phyloP scores from a whole-genome alignment of 257 asterid species.

The Solanum chiquidenum region DNA sequence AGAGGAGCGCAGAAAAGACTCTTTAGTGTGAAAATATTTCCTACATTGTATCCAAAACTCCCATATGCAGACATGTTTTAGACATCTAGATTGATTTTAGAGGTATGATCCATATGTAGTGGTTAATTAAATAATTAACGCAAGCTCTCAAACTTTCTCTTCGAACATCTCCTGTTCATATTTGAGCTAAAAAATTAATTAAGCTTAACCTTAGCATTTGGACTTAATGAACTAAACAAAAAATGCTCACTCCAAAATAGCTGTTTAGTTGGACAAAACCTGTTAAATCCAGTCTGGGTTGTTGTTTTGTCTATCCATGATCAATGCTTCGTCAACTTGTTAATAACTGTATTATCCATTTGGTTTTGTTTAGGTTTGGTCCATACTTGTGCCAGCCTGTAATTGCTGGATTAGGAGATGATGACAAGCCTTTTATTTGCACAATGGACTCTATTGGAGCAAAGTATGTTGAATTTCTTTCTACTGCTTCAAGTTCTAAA shows the following conservation, averaged over 20 bases:
- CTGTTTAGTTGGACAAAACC: not conserved
- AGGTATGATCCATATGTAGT: not conserved
- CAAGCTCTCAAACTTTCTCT: not conserved
- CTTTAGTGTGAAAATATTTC: not conserved
- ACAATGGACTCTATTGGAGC: conserved; percentile 98
- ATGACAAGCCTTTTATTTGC: conserved; percentile 90
- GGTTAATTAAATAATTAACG: not conserved
- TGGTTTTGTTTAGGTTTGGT: conserved; percentile 52
- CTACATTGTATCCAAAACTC: not conserved
- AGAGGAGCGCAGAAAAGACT: not conserved
- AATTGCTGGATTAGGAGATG: conserved; percentile 91
- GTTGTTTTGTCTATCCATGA: not conserved
- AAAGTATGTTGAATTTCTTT: conserved; percentile 40
- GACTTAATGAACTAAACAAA: not conserved
- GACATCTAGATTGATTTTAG: not conserved
- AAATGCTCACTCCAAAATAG: not conserved
- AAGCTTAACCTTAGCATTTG: not conserved
- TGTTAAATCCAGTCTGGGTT: not conserved
- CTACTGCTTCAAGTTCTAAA: not conserved
- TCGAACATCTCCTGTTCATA: not conserved
- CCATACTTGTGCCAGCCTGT: conserved; percentile 98
- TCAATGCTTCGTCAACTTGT: not conserved
- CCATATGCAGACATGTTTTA: not conserved
- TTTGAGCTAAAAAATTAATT: not conserved
- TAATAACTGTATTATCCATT: not conserved